Evolutionary conservation across 2,329 filamentous ascomycete genomes (phyloP), one percentile per base, ranked within the genome.

Genomic region (Colletotrichum phormii): DNA sequence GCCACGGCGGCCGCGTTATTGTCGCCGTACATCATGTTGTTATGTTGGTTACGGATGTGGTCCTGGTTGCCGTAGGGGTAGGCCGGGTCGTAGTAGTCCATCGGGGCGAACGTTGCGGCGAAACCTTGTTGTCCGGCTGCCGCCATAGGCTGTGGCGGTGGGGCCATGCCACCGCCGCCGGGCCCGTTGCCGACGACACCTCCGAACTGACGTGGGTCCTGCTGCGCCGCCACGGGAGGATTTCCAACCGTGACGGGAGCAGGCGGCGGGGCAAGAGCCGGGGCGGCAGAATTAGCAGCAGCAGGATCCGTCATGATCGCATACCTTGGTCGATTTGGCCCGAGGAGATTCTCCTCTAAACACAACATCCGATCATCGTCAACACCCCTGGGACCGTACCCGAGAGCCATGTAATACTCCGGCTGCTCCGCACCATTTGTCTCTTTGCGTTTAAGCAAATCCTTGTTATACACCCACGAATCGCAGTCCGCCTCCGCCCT

Each of bases 361-460:
- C 13, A 60, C 35, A n/a, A 54, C 26, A 35, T 51, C n/a, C 64
- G 60, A 58, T 59, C 60, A 54, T 78, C 76, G 62, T 80, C 33
- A 12, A 81, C 78, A 9, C 80, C 81, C 1, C 24, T 42, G 8
- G 77, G 73, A 0, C 81, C 80, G 57, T 79, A 81, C 0, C 81
- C 79, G 18, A 78, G 33, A 2, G 75, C 77, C 29, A 79, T 78
- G 65, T 84, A 85, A 67, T 84, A 85, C 29, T 81, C 58, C 0
- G 79, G 75, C 3, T 79, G 76, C 12, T 76, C 63, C 8, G 75
- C 77, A 12, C 75, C 76, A 24, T 72, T 51, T n/a, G 63, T 67
- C 5, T 70, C 71, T 35, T 64, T 9, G 13, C 65, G 58, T n/a
- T 5, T 57, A 9, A 35, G 53, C n/a, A 8, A n/a, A 11, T 57